Conservation (phyloP, 1,284 basidiomycete genomes). For the Apiotrichum domesticum region DNA sequence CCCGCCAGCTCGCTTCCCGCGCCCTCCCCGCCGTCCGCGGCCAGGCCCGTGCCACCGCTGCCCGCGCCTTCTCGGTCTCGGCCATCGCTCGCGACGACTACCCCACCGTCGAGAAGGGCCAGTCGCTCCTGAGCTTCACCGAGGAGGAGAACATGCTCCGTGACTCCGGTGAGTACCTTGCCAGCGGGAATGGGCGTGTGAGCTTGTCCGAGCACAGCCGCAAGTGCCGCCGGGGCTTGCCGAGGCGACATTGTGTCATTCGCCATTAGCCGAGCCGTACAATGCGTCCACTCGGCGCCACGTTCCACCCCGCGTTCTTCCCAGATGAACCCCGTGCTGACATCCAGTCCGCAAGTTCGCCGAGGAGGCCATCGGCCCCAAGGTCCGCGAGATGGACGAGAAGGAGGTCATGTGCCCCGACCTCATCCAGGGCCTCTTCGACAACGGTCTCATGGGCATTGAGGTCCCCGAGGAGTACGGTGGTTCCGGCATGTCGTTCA, state of each 20-base stretch:
- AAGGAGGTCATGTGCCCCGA: constrained; percentile 79
- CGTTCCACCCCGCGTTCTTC: no score
- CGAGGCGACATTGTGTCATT: no score
- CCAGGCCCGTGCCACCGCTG: constrained; percentile 9
- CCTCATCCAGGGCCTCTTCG: constrained; percentile 84
- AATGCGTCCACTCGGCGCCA: not conserved
- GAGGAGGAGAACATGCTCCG: constrained; percentile 88
- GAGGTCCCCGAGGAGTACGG: constrained; percentile 80
- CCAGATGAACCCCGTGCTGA: no score
- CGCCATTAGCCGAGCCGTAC: no score
- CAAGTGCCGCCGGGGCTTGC: not conserved
- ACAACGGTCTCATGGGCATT: constrained; percentile 96
- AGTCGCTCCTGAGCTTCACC: constrained; percentile 64
- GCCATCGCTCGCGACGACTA: constrained; percentile 27
- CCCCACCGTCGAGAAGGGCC: constrained; percentile 38
- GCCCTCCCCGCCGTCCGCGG: constrained; percentile 14
- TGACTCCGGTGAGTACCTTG: constrained; percentile 61
- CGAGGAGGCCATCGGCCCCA: constrained; percentile 78
- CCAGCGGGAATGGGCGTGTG: not conserved
- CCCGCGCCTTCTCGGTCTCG: constrained; percentile 19
- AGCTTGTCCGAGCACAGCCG: not conserved
- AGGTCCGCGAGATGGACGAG: constrained; percentile 96
- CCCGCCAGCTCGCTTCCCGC: constrained; percentile 9
- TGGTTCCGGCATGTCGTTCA: constrained; percentile 88
- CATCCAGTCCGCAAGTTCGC: constrained; percentile 75